phyloP scores from a whole-genome alignment of 768 basidiomycete genomes.

The Psilocybe sp. region DNA sequence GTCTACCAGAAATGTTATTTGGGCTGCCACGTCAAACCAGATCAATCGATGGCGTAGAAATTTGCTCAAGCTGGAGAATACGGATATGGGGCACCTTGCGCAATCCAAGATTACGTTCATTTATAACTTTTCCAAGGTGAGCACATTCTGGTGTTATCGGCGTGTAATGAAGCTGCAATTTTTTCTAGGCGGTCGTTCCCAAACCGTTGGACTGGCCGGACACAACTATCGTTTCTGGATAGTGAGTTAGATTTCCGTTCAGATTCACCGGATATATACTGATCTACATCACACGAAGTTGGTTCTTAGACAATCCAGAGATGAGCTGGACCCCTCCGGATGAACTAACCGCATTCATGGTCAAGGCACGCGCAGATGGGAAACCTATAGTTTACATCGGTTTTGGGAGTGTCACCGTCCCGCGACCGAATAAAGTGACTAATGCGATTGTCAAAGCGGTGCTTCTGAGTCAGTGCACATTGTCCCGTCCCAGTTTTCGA shows the following conservation, averaged over 20 bases:
- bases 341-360: constrained; percentile 51
- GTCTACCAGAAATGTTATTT: constrained; percentile 50
- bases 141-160: neutral
- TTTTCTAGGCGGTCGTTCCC: constrained; percentile 51
- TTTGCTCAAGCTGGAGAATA: constrained; percentile 43
- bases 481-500: neutral
- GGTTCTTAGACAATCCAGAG: constrained; percentile 67
- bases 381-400: constrained; percentile 71
- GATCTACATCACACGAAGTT: constrained; percentile 31
- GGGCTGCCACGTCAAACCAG: constrained; percentile 63
- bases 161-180: neutral
- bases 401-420: constrained; percentile 69
- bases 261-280: neutral
- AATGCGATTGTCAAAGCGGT: constrained; percentile 58
- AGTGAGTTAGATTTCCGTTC: constrained; percentile 31
- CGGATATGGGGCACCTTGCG: constrained; percentile 58
- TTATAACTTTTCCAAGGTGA: constrained; percentile 64
- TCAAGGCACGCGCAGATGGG: constrained; percentile 47
- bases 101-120: constrained; percentile 62
- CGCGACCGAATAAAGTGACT: constrained; percentile 52
- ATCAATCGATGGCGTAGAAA: constrained; percentile 65
- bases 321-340: constrained; percentile 52
- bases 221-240: constrained; percentile 52
- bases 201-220: constrained; percentile 73
- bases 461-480: constrained; percentile 43